Conservation (phyloP, 805 yeast species). For the Teunomyces stri region DNA sequence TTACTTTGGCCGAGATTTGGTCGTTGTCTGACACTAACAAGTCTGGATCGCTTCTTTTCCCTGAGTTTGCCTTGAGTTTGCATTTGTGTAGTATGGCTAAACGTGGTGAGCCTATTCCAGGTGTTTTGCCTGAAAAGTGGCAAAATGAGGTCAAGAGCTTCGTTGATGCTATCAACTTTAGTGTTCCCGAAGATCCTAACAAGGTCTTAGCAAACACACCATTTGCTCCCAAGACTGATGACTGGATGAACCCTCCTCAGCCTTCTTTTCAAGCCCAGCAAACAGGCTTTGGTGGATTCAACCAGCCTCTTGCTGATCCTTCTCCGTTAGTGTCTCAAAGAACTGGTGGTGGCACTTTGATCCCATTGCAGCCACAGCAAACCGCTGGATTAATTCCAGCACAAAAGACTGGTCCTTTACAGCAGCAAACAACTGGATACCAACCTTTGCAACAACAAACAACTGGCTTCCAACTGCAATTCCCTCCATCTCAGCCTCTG, state of each 20-base stretch:
- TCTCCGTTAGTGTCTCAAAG: constrained; percentile 34
- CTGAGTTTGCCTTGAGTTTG: constrained; percentile 91
- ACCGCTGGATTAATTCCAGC: constrained; percentile 64
- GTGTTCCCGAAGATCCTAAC: constrained; percentile 59
- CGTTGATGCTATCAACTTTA: constrained; percentile 83
- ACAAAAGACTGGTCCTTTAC: constrained; percentile 38
- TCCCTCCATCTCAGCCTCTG: constrained; percentile 3
- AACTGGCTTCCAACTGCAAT: constrained; percentile 34
- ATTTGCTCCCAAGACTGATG: constrained; percentile 27
- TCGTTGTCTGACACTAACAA: constrained; percentile 83
- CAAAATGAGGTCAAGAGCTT: constrained; percentile 83
- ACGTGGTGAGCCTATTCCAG: constrained; percentile 77
- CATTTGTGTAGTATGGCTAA: constrained; percentile 78
- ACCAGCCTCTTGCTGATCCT: constrained; percentile 6
- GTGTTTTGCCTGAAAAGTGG: constrained; percentile 65
- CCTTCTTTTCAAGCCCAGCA: constrained; percentile 40
- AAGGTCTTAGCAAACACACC: constrained; percentile 45
- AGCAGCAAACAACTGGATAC: constrained; percentile 18
- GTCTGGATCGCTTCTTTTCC: constrained; percentile 82
- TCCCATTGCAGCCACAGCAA: constrained; percentile 59
- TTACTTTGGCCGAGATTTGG: constrained; percentile 84
- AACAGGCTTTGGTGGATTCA: constrained; percentile 27
- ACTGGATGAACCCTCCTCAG: constrained; percentile 30
- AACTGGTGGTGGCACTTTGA: constrained; percentile 45
- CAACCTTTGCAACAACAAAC: constrained; percentile 34